phyloP scores from a whole-genome alignment of 2,329 filamentous ascomycete species.

The Rhynchosporium graminicola region DNA sequence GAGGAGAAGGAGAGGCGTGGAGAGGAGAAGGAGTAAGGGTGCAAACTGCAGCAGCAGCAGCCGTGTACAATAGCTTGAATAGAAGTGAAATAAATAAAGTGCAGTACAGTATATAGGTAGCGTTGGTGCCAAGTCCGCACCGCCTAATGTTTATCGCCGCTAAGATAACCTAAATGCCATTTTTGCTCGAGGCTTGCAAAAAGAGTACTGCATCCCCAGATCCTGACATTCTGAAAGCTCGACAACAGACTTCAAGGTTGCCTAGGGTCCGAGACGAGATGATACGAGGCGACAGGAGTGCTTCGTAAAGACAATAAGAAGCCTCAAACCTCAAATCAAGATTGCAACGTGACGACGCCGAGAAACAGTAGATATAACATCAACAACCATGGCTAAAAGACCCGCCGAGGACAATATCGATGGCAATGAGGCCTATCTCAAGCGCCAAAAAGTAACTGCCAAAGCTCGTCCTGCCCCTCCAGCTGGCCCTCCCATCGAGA shows the following conservation, averaged over 20 bases:
- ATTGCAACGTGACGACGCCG: neutral
- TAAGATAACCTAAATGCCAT: no score
- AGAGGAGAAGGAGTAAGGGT: neutral
- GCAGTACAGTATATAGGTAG: no score
- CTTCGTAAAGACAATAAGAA: neutral
- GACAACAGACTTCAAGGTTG: no score
- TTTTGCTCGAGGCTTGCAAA: no score
- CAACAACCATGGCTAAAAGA: conserved; percentile 38
- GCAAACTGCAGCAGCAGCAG: no score
- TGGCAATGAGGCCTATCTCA: conserved; percentile 39
- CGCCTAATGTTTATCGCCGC: no score
- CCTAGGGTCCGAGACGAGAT: neutral
- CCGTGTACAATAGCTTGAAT: no score
- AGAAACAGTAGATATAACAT: neutral
- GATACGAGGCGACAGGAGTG: neutral
- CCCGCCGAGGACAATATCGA: conserved; percentile 34
- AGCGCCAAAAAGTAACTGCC: conserved; percentile 43
- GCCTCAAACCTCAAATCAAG: no score
- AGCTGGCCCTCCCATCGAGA: conserved; percentile 53
- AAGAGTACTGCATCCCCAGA: no score
- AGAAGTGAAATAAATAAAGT: no score
- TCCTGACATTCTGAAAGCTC: no score
- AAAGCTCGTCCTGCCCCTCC: conserved; percentile 48
- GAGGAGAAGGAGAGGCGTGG: neutral
- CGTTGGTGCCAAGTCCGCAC: no score